Percentiles rank a stretch among this genome's conserved stretches.
These are phyloP conservation scores for Pneumocystis wakefieldiae DNA, from an alignment of 1,139 yeast species.

Conservation along the genomic window DNA sequence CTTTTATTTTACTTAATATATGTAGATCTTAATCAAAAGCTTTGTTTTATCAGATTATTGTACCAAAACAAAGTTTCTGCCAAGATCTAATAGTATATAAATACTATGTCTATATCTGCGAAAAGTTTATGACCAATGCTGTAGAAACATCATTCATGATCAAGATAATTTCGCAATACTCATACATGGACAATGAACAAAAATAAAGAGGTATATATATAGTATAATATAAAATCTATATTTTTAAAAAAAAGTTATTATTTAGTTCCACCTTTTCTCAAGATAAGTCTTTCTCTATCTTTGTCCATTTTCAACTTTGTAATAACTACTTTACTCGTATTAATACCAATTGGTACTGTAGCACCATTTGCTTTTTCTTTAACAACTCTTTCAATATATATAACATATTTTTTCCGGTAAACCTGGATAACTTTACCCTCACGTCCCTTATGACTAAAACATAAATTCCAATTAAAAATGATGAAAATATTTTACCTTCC, in stretches of 20 bases:
- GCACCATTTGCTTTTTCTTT: conserved; percentile 98
- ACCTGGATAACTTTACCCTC: conserved; percentile 97
- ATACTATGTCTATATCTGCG: not conserved
- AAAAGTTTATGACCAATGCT: not conserved
- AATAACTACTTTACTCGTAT: conserved; percentile 98
- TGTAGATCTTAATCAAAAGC: not conserved
- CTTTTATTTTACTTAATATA: not conserved
- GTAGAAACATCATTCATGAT: not conserved
- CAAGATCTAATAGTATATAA: not conserved
- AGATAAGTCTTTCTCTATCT: conserved; percentile 82
- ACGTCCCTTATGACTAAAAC: conserved; percentile 61
- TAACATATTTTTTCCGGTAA: conserved; percentile 95
- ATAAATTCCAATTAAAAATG: not conserved
- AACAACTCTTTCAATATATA: conserved; percentile 94
- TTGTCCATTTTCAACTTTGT: conserved; percentile 96
- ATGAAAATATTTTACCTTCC: conserved; percentile 44
- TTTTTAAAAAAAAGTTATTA: not conserved
- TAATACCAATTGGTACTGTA: conserved; percentile 91
- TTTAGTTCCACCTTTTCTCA: not conserved
- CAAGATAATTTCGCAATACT: not conserved
- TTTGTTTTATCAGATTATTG: not conserved
- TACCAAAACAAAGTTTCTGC: not conserved
- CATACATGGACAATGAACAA: not conserved
- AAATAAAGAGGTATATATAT: not conserved
- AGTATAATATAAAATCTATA: not conserved